Evolutionary conservation across 108 stramenopile genomes (phyloP).

Genomic region (Phaeodactylum tricornutum): DNA sequence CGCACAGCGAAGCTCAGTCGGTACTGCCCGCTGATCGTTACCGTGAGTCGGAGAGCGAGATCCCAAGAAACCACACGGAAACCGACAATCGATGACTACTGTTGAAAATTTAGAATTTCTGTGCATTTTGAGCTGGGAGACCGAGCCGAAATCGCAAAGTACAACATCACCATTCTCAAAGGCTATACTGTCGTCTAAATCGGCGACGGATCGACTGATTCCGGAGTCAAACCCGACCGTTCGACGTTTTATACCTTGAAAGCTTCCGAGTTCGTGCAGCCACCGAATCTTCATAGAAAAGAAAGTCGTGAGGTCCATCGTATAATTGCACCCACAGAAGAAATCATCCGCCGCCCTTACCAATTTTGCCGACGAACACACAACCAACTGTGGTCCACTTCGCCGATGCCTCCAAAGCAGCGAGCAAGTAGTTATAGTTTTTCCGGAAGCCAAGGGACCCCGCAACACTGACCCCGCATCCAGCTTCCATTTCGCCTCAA

Average conservation of each 20-base stretch:
- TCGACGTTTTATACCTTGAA: too few relatives aligned
- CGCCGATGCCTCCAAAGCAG: slow-evolving; percentile 39
- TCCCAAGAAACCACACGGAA: slow-evolving; percentile 9
- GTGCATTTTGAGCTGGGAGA: slow-evolving; percentile 12
- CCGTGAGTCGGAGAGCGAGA: slow-evolving; percentile 1
- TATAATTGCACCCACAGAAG: too few relatives aligned
- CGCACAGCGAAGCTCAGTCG: too few relatives aligned
- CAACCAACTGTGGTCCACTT: slow-evolving; percentile 42
- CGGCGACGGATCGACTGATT: slow-evolving; percentile 18
- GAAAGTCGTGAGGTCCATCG: too few relatives aligned
- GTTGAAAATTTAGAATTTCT: slow-evolving; percentile 6
- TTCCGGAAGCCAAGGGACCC: slow-evolving; percentile 41
- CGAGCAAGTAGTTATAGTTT: slow-evolving; percentile 42
- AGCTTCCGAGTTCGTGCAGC: slow-evolving; percentile 48
- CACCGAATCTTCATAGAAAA: too few relatives aligned
- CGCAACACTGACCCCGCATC: slow-evolving; percentile 34
- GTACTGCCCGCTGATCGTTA: too few relatives aligned
- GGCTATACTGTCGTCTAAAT: slow-evolving; percentile 1
- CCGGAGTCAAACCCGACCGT: too few relatives aligned
- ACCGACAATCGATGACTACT: slow-evolving; percentile 27
- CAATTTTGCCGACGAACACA: slow-evolving; percentile 46
- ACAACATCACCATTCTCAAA: slow-evolving; percentile 10
- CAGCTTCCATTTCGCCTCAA: too few relatives aligned
- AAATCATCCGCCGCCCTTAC: too few relatives aligned
- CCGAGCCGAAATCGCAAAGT: slow-evolving; percentile 41